These are phyloP conservation scores for Geotrichum aggregatum DNA, from an alignment of 1,139 yeast species.

Conservation along the genomic window DNA sequence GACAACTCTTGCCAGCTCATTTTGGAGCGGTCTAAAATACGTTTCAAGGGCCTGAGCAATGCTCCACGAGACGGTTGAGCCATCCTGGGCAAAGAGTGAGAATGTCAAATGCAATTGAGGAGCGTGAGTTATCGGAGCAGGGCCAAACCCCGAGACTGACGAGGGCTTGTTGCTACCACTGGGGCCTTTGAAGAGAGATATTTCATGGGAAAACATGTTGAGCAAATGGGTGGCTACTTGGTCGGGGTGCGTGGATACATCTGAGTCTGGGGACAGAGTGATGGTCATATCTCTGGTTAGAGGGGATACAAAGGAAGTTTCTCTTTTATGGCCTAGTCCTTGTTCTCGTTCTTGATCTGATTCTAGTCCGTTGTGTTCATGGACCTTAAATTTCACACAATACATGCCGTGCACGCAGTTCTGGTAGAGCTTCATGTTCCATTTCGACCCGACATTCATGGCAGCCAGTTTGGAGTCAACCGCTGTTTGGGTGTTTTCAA, in stretches of 20 bases:
- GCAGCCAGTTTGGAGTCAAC: too few relatives aligned
- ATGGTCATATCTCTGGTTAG: too few relatives aligned
- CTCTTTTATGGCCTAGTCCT: too few relatives aligned
- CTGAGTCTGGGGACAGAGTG: not conserved
- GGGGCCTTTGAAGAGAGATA: slow-evolving; percentile 32
- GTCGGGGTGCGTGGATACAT: slow-evolving; percentile 42
- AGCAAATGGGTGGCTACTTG: slow-evolving; percentile 55
- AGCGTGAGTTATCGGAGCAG: slow-evolving; percentile 18
- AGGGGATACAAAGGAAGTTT: too few relatives aligned
- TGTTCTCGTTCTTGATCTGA: too few relatives aligned
- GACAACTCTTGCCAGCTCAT: slow-evolving; percentile 45
- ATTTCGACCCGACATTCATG: too few relatives aligned
- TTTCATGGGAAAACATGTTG: slow-evolving; percentile 51
- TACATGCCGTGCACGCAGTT: slow-evolving; percentile 41
- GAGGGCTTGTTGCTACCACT: too few relatives aligned
- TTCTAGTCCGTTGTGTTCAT: slow-evolving; percentile 35
- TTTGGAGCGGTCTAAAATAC: slow-evolving; percentile 47
- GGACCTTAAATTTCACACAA: slow-evolving; percentile 54
- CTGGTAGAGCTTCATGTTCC: too few relatives aligned
- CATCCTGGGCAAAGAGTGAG: slow-evolving; percentile 57
- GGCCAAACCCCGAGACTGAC: too few relatives aligned
- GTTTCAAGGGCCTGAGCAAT: slow-evolving; percentile 45
- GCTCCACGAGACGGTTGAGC: slow-evolving; percentile 55
- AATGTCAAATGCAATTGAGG: slow-evolving; percentile 57
- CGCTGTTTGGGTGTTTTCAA: too few relatives aligned